phyloP scores from a whole-genome alignment of 2,329 filamentous ascomycete genomes.

The Chaetomium strumarium region DNA sequence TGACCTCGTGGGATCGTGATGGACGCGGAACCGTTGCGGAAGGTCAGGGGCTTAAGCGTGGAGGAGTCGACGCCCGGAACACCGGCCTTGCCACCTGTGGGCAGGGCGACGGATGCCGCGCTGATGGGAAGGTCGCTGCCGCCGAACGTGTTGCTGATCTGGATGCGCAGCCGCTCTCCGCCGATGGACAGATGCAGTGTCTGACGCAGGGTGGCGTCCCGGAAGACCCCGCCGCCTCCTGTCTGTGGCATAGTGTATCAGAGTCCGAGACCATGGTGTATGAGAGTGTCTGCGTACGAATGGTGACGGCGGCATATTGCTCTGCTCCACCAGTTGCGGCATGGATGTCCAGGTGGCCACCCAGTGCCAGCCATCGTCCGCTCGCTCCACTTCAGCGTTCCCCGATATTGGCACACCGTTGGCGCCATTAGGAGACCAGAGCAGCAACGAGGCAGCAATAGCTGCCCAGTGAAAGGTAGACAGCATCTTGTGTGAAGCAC shows the following conservation, averaged over 20 bases:
- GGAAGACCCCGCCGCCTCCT: constrained; percentile 43
- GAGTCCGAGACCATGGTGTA: not conserved
- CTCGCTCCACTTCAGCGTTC: not conserved
- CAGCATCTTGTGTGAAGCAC: constrained; percentile 11
- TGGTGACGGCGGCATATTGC: constrained; percentile 54
- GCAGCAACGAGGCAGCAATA: constrained; percentile 13
- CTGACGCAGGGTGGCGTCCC: constrained; percentile 59
- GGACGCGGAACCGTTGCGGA: constrained; percentile 44
- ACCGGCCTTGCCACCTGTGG: constrained; percentile 48
- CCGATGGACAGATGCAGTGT: constrained; percentile 56
- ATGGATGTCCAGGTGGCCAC: constrained; percentile 60
- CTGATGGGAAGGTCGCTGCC: constrained; percentile 54
- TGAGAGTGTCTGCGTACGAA: constrained; percentile 42
- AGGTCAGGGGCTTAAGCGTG: constrained; percentile 51
- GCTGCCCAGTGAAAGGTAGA: not conserved
- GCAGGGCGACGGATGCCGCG: constrained; percentile 51
- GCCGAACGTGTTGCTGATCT: constrained; percentile 62
- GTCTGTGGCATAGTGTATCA: not conserved
- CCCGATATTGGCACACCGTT: constrained; percentile 2
- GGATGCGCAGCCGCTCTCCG: constrained; percentile 52
- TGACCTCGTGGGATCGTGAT: constrained; percentile 51
- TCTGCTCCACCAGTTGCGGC: constrained; percentile 58
- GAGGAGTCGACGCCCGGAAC: constrained; percentile 45
- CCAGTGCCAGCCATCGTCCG: constrained; percentile 45
- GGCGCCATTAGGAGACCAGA: constrained; percentile 2